Evolutionary conservation across 1,139 yeast species (phyloP).

Genomic region (Yamadazyma taylorii): DNA sequence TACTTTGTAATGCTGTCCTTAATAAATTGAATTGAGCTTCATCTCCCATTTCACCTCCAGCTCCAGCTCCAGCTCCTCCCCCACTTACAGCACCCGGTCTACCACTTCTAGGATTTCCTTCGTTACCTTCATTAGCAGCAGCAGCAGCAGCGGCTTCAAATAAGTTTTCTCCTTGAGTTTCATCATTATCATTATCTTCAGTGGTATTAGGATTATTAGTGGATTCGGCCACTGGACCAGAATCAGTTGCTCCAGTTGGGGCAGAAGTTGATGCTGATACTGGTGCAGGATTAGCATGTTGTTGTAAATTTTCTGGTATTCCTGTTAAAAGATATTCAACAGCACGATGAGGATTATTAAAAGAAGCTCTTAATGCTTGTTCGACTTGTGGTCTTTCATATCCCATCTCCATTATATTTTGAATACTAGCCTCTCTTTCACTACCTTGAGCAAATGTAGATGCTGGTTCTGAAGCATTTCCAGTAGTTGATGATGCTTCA

Average conservation of each 20-base stretch:
- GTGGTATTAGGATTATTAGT: conserved; percentile 10
- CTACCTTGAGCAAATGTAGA: conserved; percentile 63
- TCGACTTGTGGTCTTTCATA: conserved; percentile 87
- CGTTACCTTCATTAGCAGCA: conserved; percentile 21
- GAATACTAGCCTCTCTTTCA: conserved; percentile 67
- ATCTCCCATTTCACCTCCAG: conserved; percentile 32
- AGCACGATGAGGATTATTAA: conserved; percentile 97
- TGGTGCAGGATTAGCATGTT: conserved; percentile 21
- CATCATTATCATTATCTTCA: conserved; percentile 16
- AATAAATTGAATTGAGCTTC: conserved; percentile 62
- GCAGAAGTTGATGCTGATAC: no score
- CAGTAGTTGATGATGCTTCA: conserved; percentile 17
- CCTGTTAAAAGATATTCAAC: conserved; percentile 93
- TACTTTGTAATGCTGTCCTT: conserved; percentile 76
- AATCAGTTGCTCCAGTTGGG: conserved; percentile 19
- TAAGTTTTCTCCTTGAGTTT: conserved; percentile 48
- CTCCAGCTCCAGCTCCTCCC: conserved; percentile 25
- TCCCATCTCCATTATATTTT: conserved; percentile 94
- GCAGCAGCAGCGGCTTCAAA: conserved; percentile 75
- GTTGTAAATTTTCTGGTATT: conserved; percentile 67
- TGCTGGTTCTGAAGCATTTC: conserved; percentile 24
- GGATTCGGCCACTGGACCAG: conserved; percentile 14
- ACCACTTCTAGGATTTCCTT: conserved; percentile 5
- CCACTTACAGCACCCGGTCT: conserved; percentile 28
- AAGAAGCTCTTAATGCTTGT: conserved; percentile 91